Evolutionary conservation across 2,329 filamentous ascomycete species (phyloP).

Genomic region (Aspergillus sergii): DNA sequence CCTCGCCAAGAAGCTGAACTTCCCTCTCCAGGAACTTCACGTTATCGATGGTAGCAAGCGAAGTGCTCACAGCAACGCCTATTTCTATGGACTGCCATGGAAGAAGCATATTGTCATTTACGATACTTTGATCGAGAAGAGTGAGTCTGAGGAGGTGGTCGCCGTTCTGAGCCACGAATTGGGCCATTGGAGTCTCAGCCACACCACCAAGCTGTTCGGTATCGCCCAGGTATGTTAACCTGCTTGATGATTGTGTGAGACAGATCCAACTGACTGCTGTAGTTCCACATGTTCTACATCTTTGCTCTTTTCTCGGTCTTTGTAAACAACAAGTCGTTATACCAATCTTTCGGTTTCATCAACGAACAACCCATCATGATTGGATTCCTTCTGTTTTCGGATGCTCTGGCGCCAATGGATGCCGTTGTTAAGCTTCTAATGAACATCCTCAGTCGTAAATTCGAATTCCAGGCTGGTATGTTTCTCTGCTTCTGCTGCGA

Average conservation of each 20-base stretch:
- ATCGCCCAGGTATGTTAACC: constrained; percentile 71
- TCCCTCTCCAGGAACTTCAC: constrained; percentile 88
- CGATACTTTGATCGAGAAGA: constrained; percentile 96
- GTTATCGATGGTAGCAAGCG: constrained; percentile 93
- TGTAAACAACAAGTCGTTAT: constrained; percentile 91
- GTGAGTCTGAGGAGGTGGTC: constrained; percentile 85
- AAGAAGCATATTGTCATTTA: constrained; percentile 99
- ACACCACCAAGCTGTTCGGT: constrained; percentile 87
- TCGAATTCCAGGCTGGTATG: constrained; percentile 89
- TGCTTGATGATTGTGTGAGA: neutral
- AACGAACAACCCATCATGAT: constrained; percentile 87
- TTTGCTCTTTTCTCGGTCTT: constrained; percentile 97
- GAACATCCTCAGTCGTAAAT: constrained; percentile 92
- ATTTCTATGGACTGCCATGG: constrained; percentile 97
- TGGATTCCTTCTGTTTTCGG: constrained; percentile 95
- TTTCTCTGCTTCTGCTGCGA: constrained; percentile 8
- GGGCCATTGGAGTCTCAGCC: constrained; percentile 94
- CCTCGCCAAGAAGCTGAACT: constrained; percentile 80
- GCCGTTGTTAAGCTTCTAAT: constrained; percentile 91
- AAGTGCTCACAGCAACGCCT: constrained; percentile 85
- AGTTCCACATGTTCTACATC: constrained; percentile 95
- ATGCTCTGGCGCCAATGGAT: constrained; percentile 92
- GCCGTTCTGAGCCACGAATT: constrained; percentile 94
- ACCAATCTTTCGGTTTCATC: constrained; percentile 86
- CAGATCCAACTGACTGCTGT: constrained; percentile 6